A percentile compares a stretch with the other conserved stretches of the same genome.
Conservation (phyloP, 78 protist genomes). For the Dictyostelium firmibasis region DNA sequence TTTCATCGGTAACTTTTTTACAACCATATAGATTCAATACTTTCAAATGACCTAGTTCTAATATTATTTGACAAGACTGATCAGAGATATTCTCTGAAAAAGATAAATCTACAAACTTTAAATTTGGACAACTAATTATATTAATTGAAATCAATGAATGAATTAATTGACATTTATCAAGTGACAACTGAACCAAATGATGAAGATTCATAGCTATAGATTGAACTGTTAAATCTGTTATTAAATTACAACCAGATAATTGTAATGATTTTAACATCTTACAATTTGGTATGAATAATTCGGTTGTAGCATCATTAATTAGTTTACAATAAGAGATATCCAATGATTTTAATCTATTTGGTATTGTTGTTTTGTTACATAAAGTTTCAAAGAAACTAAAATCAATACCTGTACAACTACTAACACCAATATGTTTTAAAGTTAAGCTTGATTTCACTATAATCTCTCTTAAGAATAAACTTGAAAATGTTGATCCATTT, state of each 20-base stretch:
- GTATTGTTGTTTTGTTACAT: background rate
- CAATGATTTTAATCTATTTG: background rate
- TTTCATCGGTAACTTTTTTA: constrained; percentile 66
- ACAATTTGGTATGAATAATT: constrained; percentile 1
- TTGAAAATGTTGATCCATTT: background rate
- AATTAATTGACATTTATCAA: constrained; percentile 53
- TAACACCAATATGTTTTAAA: background rate
- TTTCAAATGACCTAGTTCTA: constrained; percentile 4
- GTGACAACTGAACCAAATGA: background rate
- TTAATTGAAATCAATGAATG: background rate
- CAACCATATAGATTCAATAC: constrained; percentile 40
- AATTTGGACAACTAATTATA: background rate
- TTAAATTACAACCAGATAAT: constrained; percentile 47
- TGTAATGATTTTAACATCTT: background rate
- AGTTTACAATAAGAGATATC: constrained; percentile 44
- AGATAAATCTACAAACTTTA: constrained; percentile 18
- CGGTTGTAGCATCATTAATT: constrained; percentile 1
- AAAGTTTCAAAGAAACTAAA: background rate
- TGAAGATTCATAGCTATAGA: background rate
- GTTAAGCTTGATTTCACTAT: background rate
- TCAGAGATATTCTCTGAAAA: constrained; percentile 52
- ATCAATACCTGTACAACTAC: background rate
- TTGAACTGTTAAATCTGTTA: constrained; percentile 14
- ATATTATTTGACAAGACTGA: background rate
- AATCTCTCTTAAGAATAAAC: background rate